phyloP scores from a whole-genome alignment of 2,329 filamentous ascomycete species.

The Xylariales sp. region DNA sequence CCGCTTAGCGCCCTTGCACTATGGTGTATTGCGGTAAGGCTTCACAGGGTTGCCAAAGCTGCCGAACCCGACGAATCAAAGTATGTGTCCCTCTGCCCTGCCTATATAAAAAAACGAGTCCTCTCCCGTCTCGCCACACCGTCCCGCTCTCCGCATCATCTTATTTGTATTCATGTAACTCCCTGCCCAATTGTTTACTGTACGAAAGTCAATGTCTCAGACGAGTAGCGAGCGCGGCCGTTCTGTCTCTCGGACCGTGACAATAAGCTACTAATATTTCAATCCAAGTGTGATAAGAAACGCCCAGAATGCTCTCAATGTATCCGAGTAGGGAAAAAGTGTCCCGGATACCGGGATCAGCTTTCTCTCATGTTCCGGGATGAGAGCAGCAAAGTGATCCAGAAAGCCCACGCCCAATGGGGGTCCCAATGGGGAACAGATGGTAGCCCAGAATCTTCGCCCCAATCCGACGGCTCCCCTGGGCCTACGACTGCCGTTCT shows the following conservation, averaged over 20 bases:
- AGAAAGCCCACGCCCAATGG: conserved; percentile 67
- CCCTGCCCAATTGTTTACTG: not conserved
- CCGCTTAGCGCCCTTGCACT: conserved; percentile 42
- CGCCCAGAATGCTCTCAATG: conserved; percentile 72
- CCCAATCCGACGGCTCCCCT: conserved; percentile 25
- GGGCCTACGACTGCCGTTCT: conserved; percentile 28
- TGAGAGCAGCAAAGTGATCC: conserved; percentile 71
- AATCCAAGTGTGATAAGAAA: conserved; percentile 68
- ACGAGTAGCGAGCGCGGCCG: not conserved
- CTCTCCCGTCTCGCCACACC: conserved; percentile 5
- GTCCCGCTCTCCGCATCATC: conserved; percentile 2
- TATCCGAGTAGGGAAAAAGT: conserved; percentile 67
- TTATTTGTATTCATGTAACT: not conserved
- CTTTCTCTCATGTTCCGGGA: conserved; percentile 74
- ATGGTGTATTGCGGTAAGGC: conserved; percentile 70
- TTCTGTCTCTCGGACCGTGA: not conserved
- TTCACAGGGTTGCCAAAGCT: conserved; percentile 66
- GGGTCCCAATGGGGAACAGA: conserved; percentile 61
- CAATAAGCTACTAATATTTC: conserved; percentile 25
- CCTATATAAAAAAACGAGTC: conserved; percentile 11
- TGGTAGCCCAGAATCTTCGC: conserved; percentile 41
- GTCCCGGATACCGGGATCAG: conserved; percentile 73
- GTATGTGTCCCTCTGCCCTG: conserved; percentile 48
- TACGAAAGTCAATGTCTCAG: not conserved
- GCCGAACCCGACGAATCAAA: conserved; percentile 66